Evolutionary conservation across 2,329 filamentous ascomycete genomes (phyloP).

Genomic region (Colletotrichum cuscutae): DNA sequence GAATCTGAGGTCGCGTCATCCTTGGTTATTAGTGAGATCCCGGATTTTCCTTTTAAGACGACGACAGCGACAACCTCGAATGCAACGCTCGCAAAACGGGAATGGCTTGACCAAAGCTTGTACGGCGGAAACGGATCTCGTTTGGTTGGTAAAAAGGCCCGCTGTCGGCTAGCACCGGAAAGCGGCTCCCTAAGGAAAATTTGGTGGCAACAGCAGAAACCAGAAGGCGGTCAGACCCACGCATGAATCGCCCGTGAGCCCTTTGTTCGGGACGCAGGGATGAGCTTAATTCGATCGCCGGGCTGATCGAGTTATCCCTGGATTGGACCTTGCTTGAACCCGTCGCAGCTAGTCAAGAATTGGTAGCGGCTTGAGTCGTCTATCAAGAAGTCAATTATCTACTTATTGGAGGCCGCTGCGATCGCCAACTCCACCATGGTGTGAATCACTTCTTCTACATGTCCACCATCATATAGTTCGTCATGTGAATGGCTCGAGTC

Average conservation of each 20-base stretch:
- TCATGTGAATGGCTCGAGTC: constrained; percentile 12
- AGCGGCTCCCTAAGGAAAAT: constrained; percentile 17
- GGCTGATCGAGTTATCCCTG: constrained; percentile 14
- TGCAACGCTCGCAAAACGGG: constrained; percentile 9
- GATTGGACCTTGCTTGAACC: background rate
- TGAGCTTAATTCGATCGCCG: constrained; percentile 24
- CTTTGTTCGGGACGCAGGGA: constrained; percentile 28
- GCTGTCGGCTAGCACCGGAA: constrained; percentile 30
- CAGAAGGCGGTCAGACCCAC: constrained; percentile 28
- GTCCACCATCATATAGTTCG: constrained; percentile 23
- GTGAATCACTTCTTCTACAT: constrained; percentile 5
- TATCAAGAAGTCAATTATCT: constrained; percentile 18
- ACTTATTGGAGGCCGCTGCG: constrained; percentile 18
- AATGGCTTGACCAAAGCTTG: constrained; percentile 17
- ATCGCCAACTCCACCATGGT: constrained; percentile 9
- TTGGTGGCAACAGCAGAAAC: constrained; percentile 29
- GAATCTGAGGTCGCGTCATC: constrained; percentile 62
- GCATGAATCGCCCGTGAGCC: constrained; percentile 19
- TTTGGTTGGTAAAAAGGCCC: constrained; percentile 8
- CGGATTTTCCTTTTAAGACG: background rate
- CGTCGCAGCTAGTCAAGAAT: background rate
- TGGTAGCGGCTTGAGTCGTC: background rate
- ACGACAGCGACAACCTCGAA: constrained; percentile 1
- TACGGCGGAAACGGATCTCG: constrained; percentile 10
- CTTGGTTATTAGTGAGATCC: background rate